These are phyloP conservation scores for Copromyces sp. DNA, from an alignment of 495 filamentous ascomycete genomes.

Conservation along the genomic window DNA sequence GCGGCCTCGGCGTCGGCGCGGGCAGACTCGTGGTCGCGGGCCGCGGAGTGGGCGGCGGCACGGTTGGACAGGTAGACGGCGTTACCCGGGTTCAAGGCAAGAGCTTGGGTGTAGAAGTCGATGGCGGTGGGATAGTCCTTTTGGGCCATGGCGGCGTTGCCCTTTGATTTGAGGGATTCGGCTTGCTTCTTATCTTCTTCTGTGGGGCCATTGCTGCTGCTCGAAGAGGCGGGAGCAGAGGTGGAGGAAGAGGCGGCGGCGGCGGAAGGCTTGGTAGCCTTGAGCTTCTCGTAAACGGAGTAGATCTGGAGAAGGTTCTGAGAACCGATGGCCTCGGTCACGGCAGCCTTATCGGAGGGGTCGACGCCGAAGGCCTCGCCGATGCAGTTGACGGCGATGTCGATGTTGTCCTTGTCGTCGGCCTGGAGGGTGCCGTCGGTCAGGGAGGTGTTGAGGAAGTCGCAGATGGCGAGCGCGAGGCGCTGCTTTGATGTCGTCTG, in stretches of 20 bases:
- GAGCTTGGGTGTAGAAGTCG: conserved; percentile 73
- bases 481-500: conserved; percentile 76
- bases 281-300: conserved; percentile 90
- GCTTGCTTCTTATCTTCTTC: conserved; percentile 60
- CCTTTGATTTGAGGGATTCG: conserved; percentile 78
- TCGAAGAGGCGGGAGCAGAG: conserved; percentile 8
- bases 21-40: conserved; percentile 70
- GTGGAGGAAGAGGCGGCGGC: conserved; percentile 18
- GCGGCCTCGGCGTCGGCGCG: conserved; percentile 81
- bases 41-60: conserved; percentile 78
- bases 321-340: conserved; percentile 65
- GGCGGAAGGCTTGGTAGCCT: conserved; percentile 25
- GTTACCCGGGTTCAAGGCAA: conserved; percentile 71
- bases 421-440: conserved; percentile 77
- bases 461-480: conserved; percentile 91
- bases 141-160: conserved; percentile 85
- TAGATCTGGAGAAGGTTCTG: conserved; percentile 87
- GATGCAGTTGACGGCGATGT: conserved; percentile 88
- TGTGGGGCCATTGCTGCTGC: conserved; percentile 23
- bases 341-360: conserved; percentile 60
- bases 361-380: conserved; percentile 90
- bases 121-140: conserved; percentile 81
- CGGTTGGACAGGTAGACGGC: conserved; percentile 97
- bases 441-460: conserved; percentile 78
- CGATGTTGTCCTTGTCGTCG: conserved; percentile 85